phyloP scores from a whole-genome alignment of 768 basidiomycete species.

The Tricholomella constricta region DNA sequence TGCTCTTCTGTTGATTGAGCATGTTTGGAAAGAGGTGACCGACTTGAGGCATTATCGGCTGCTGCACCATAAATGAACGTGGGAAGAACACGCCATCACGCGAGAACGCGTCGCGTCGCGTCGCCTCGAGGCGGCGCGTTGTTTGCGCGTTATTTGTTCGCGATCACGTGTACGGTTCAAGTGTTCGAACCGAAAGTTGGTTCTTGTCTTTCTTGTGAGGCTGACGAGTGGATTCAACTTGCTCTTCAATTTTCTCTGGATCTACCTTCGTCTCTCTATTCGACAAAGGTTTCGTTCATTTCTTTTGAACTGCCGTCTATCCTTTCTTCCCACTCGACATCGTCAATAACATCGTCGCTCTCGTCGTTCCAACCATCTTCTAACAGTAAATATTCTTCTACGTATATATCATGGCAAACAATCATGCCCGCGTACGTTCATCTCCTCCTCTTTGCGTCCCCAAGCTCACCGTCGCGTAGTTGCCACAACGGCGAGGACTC shows the following conservation, averaged over 20 bases:
- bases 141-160: conserved; percentile 34
- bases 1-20: too few relatives aligned
- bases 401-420: conserved; percentile 56
- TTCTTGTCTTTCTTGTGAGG: conserved; percentile 35
- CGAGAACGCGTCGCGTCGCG: conserved; percentile 31
- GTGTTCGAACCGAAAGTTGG: conserved; percentile 21
- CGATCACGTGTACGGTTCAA: conserved; percentile 37
- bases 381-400: conserved; percentile 25
- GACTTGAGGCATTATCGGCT: too few relatives aligned
- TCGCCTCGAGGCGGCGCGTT: conserved; percentile 30
- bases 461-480: conserved; percentile 36
- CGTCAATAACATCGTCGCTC: conserved; percentile 14
- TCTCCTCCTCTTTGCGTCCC: conserved; percentile 14
- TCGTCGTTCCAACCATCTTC: conserved; percentile 23
- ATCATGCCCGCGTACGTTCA: conserved; percentile 57
- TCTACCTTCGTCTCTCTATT: conserved; percentile 24
- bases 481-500: conserved; percentile 68
- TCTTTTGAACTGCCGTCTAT: conserved; percentile 24
- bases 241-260: conserved; percentile 25
- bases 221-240: conserved; percentile 37
- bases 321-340: conserved; percentile 29
- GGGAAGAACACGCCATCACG: conserved; percentile 16
- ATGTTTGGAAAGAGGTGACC: conserved; percentile 10
- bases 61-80: conserved; percentile 1
- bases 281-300: conserved; percentile 19